Conservation (phyloP, 176 grass and related monocot species). For the Juncus effusus region DNA sequence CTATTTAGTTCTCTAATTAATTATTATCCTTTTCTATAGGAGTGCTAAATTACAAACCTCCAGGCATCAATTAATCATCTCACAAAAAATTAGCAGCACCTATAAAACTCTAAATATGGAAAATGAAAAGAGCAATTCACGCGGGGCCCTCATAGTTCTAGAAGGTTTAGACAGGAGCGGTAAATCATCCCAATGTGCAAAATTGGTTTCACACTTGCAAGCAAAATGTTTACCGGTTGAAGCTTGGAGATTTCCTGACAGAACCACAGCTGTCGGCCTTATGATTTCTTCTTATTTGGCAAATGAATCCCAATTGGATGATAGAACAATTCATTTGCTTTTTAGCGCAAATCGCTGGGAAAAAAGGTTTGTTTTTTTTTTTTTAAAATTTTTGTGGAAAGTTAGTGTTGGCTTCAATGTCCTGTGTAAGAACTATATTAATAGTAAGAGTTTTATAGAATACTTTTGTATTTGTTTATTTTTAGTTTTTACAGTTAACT, state of each 20-base stretch:
- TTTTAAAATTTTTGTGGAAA: background rate
- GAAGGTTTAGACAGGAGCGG: slow-evolving; percentile 76
- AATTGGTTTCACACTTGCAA: slow-evolving; percentile 55
- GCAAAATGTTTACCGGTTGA: slow-evolving; percentile 45
- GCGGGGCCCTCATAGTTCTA: slow-evolving; percentile 80
- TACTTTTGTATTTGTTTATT: too few relatives aligned
- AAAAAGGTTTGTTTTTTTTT: slow-evolving; percentile 46
- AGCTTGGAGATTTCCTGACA: slow-evolving; percentile 76
- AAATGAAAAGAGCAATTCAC: background rate
- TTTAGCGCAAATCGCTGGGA: slow-evolving; percentile 96
- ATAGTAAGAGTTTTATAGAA: too few relatives aligned
- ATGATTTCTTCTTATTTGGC: slow-evolving; percentile 77
- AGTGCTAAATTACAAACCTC: background rate
- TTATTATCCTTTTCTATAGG: too few relatives aligned
- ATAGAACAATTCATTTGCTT: slow-evolving; percentile 71
- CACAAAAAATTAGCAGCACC: slow-evolving; percentile 11
- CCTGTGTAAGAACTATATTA: too few relatives aligned
- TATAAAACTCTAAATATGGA: slow-evolving; percentile 46
- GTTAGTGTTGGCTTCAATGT: too few relatives aligned
- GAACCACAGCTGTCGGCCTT: slow-evolving; percentile 57
- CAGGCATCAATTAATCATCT: background rate
- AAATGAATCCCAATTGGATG: slow-evolving; percentile 81
- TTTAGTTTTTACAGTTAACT: too few relatives aligned
- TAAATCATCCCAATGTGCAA: slow-evolving; percentile 70
- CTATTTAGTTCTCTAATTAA: too few relatives aligned